Percentiles rank a stretch among this genome's conserved stretches.
Evolutionary conservation across 208 protist genomes (phyloP).

Genomic region (Willaertia magna): DNA sequence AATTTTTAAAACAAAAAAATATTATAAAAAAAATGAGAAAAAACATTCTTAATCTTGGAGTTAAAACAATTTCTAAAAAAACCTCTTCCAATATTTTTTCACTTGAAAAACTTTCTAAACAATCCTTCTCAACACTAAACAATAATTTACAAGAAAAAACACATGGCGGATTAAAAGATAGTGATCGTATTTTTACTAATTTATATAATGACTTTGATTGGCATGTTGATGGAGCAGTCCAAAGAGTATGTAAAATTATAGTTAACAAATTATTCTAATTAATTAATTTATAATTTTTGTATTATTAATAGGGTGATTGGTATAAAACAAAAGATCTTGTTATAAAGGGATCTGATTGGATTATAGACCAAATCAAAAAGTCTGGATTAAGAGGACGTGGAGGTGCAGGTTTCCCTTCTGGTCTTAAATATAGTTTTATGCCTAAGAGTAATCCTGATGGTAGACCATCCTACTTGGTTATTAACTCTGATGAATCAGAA

Average conservation of each 20-base stretch:
- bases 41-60: too few relatives aligned
- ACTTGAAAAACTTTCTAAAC: neutral
- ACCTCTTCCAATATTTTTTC: neutral
- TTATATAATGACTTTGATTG: slow-evolving; percentile 89
- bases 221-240: slow-evolving; percentile 70
- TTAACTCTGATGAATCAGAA: slow-evolving; percentile 98
- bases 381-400: slow-evolving; percentile 91
- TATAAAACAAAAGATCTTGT: slow-evolving; percentile 93
- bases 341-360: slow-evolving; percentile 86
- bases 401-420: slow-evolving; percentile 94
- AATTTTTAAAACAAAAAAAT: too few relatives aligned
- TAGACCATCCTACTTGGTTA: slow-evolving; percentile 90
- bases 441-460: slow-evolving; percentile 74
- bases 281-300: neutral
- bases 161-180: slow-evolving; percentile 78
- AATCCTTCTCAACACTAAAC: neutral
- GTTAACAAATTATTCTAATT: neutral
- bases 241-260: slow-evolving; percentile 39
- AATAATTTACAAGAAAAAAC: neutral
- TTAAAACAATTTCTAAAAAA: neutral
- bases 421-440: slow-evolving; percentile 98
- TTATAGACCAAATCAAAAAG: slow-evolving; percentile 88
- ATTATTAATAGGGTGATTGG: slow-evolving; percentile 81
- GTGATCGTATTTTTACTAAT: slow-evolving; percentile 97
- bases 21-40: too few relatives aligned